These are phyloP conservation scores for Aspergillus nidulans DNA, from an alignment of 495 filamentous ascomycete species.

Conservation along the genomic window DNA sequence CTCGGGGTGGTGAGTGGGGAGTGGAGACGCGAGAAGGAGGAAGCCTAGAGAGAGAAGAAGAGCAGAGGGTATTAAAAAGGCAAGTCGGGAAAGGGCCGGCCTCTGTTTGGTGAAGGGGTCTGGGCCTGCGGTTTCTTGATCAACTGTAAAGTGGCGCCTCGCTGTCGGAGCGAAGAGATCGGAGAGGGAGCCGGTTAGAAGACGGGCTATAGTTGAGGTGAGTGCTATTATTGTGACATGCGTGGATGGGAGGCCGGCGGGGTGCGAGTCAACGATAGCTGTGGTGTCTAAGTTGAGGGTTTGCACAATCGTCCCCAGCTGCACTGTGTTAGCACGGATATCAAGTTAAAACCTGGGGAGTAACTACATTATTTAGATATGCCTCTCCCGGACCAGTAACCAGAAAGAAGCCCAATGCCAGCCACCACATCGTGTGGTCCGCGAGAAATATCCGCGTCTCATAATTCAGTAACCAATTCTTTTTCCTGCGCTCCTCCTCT, in stretches of 20 bases:
- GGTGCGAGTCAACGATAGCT: slow-evolving; percentile 41
- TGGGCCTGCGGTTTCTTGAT: slow-evolving; percentile 27
- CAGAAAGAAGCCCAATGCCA: slow-evolving; percentile 87
- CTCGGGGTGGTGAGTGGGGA: slow-evolving; percentile 58
- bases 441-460: slow-evolving; percentile 78
- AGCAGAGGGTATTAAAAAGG: slow-evolving; percentile 71
- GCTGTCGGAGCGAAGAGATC: slow-evolving; percentile 75
- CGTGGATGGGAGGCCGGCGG: slow-evolving; percentile 67
- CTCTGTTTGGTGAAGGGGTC: slow-evolving; percentile 24
- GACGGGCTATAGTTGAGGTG: slow-evolving; percentile 83
- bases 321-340: background rate
- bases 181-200: slow-evolving; percentile 78
- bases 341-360: background rate
- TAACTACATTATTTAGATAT: slow-evolving; percentile 82
- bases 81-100: slow-evolving; percentile 67
- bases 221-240: slow-evolving; percentile 90
- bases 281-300: slow-evolving; percentile 67
- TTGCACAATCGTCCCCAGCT: slow-evolving; percentile 84
- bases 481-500: slow-evolving; percentile 67
- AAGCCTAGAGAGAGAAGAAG: slow-evolving; percentile 73
- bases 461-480: slow-evolving; percentile 80
- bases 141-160: slow-evolving; percentile 33
- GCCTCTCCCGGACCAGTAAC: slow-evolving; percentile 91
- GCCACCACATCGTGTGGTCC: slow-evolving; percentile 92
- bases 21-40: slow-evolving; percentile 66